phyloP scores from a whole-genome alignment of 371 early-diverging fungal genomes.

The Syncephalastrum racemosum region DNA sequence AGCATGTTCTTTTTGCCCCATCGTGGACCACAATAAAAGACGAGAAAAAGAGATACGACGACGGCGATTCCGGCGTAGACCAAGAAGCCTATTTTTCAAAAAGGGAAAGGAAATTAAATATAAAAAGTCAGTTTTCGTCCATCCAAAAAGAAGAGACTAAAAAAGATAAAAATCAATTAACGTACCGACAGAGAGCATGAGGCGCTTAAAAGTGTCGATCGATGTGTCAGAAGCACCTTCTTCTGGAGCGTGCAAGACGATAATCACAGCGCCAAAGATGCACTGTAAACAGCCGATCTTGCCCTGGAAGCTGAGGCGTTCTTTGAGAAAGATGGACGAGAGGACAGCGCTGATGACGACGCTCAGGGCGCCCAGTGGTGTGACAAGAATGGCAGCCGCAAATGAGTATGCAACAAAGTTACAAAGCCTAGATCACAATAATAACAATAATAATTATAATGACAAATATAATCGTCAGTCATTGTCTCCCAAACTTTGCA shows the following conservation, averaged over 20 bases:
- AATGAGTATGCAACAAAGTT: slow-evolving; percentile 93
- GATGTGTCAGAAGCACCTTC: slow-evolving; percentile 73
- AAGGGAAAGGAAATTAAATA: background rate
- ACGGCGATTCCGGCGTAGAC: slow-evolving; percentile 75
- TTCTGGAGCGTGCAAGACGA: slow-evolving; percentile 92
- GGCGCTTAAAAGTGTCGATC: slow-evolving; percentile 77
- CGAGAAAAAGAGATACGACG: slow-evolving; percentile 55
- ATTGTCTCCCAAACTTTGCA: too few relatives aligned
- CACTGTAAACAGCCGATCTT: slow-evolving; percentile 91
- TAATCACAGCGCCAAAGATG: slow-evolving; percentile 86
- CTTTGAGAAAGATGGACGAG: slow-evolving; percentile 88
- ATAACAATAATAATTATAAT: too few relatives aligned
- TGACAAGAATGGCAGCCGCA: slow-evolving; percentile 91
- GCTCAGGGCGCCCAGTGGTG: slow-evolving; percentile 88
- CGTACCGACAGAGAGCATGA: slow-evolving; percentile 74
- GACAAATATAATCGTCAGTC: too few relatives aligned
- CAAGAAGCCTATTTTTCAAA: slow-evolving; percentile 63
- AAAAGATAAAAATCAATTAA: background rate
- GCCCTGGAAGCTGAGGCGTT: slow-evolving; percentile 80
- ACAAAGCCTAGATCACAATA: slow-evolving; percentile 35
- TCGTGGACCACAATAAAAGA: slow-evolving; percentile 80
- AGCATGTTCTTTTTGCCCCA: slow-evolving; percentile 86
- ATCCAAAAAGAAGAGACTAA: background rate
- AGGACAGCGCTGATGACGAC: slow-evolving; percentile 84
- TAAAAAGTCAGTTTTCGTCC: background rate